A percentile compares a stretch with the other conserved stretches of the same genome.
Conservation (phyloP, 805 yeast species). For the Candida gorgasii region DNA sequence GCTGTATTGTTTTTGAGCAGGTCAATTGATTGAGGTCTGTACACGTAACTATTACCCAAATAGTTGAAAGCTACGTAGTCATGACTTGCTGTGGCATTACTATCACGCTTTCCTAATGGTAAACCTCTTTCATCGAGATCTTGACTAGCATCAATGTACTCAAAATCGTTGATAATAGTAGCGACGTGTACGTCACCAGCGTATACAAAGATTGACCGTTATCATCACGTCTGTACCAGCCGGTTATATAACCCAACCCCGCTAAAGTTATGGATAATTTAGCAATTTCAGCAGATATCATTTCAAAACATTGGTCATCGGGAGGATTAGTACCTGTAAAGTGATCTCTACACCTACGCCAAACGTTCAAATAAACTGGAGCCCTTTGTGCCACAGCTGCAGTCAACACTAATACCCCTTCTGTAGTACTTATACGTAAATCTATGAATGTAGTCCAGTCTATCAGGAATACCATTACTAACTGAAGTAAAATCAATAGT, state of each 20-base stretch:
- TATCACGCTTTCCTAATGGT: neutral
- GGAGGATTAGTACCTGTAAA: conserved; percentile 1
- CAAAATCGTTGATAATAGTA: conserved; percentile 1
- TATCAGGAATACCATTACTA: conserved; percentile 2
- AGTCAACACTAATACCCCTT: conserved; percentile 3
- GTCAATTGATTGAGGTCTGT: neutral
- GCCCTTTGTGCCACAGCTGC: conserved; percentile 4
- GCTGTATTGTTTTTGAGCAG: neutral
- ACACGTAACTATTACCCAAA: neutral
- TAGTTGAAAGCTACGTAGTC: neutral
- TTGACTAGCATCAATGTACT: conserved; percentile 1
- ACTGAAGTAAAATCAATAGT: conserved; percentile 1
- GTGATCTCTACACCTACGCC: conserved; percentile 4
- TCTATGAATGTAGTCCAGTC: conserved; percentile 3
- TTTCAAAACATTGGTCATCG: conserved; percentile 4
- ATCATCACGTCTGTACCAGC: neutral
- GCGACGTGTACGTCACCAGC: conserved; percentile 2
- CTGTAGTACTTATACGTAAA: conserved; percentile 1
- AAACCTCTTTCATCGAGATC: neutral
- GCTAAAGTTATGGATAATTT: conserved; percentile 2
- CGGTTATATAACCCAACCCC: conserved; percentile 1
- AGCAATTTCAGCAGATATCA: conserved; percentile 3
- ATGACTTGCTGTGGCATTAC: neutral
- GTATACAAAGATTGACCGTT: neutral
- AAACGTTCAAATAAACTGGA: conserved; percentile 3